Evolutionary conservation across 2,329 filamentous ascomycete genomes (phyloP).

Genomic region (Aureobasidium mangrovei): DNA sequence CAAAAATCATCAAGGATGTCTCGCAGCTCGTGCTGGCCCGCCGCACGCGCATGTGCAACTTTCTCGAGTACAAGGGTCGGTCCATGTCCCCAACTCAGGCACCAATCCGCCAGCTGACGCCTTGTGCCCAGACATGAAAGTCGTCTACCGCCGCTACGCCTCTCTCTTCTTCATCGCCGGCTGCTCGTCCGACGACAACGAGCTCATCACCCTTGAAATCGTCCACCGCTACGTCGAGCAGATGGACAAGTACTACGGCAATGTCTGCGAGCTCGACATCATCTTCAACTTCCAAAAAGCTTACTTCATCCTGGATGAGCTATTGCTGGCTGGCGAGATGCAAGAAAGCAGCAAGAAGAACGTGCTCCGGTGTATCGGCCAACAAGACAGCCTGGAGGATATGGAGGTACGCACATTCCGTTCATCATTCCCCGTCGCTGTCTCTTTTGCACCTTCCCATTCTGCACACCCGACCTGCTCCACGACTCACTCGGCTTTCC

Average conservation of each 20-base stretch:
- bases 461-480: neutral
- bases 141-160: constrained; percentile 96
- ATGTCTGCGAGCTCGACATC: constrained; percentile 98
- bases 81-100: constrained; percentile 18
- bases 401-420: constrained; percentile 72
- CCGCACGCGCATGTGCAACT: constrained; percentile 98
- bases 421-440: neutral
- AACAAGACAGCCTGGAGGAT: constrained; percentile 95
- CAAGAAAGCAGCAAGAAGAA: constrained; percentile 99
- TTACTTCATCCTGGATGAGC: constrained; percentile 97
- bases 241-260: constrained; percentile 99
- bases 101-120: constrained; percentile 16
- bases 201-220: constrained; percentile 95
- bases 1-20: constrained; percentile 99
- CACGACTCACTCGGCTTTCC: neutral
- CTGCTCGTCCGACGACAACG: constrained; percentile 94
- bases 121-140: constrained; percentile 70
- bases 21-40: constrained; percentile 93
- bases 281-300: constrained; percentile 99
- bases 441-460: neutral
- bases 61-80: constrained; percentile 95
- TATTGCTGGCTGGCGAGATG: constrained; percentile 89
- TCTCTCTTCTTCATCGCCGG: constrained; percentile 99
- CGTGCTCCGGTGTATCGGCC: constrained; percentile 86
- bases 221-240: constrained; percentile 99